These are phyloP conservation scores for Vicia sativa DNA, from an alignment of 306 rosid species.

Conservation along the genomic window DNA sequence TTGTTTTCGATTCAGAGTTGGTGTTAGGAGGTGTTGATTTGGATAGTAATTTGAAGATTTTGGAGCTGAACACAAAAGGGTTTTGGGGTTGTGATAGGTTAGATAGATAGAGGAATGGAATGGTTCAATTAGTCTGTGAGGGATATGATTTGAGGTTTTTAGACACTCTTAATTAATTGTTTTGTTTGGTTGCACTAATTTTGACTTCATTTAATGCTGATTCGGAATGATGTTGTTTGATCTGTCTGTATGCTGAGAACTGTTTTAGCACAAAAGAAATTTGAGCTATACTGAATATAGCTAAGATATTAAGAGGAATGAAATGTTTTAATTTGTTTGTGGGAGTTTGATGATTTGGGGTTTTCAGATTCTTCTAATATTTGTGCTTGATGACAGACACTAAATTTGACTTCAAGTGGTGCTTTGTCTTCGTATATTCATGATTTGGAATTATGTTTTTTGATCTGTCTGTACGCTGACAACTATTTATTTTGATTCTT, in stretches of 20 bases:
- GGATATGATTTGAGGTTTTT: not conserved
- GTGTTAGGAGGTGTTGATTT: not conserved
- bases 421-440: no score
- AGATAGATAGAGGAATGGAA: constrained; percentile 4
- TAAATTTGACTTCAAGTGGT: no score
- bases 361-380: not conserved
- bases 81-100: constrained; percentile 14
- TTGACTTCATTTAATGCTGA: not conserved
- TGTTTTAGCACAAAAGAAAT: not conserved
- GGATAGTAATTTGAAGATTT: not conserved
- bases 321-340: constrained; percentile 4
- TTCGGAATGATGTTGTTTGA: no score
- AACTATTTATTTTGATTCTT: constrained; percentile 33
- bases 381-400: not conserved
- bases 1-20: not conserved
- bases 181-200: not conserved
- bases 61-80: not conserved
- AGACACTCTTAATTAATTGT: not conserved
- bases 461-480: constrained; percentile 19
- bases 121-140: constrained; percentile 7
- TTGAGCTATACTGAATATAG: not conserved
- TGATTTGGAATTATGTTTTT: constrained; percentile 2
- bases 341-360: not conserved
- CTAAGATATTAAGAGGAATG: constrained; percentile 1
- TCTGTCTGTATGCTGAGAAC: no score